phyloP scores from a whole-genome alignment of 1,139 yeast species.

The Eremothecium cymbalariae region DNA sequence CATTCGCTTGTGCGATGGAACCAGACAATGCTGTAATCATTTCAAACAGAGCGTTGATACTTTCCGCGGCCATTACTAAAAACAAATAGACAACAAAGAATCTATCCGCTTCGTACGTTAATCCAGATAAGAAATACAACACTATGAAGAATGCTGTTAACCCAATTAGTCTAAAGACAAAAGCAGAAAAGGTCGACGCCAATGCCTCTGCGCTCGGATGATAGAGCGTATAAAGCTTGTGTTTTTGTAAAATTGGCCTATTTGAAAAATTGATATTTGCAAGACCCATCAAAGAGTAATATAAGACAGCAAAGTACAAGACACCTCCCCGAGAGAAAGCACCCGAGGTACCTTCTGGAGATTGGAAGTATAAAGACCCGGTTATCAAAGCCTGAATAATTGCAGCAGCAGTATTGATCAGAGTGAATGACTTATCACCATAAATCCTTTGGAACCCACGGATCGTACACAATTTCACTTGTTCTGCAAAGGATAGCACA shows the following conservation, averaged over 20 bases:
- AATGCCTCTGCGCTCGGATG: slow-evolving; percentile 55
- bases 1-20: slow-evolving; percentile 43
- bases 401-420: slow-evolving; percentile 42
- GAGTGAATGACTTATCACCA: slow-evolving; percentile 45
- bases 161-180: slow-evolving; percentile 44
- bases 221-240: slow-evolving; percentile 46
- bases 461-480: slow-evolving; percentile 39
- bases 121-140: slow-evolving; percentile 44
- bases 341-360: slow-evolving; percentile 40
- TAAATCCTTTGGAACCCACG: slow-evolving; percentile 46
- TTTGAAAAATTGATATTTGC: slow-evolving; percentile 47
- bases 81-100: slow-evolving; percentile 47
- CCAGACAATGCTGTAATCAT: slow-evolving; percentile 43
- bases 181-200: slow-evolving; percentile 39
- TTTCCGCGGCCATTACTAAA: slow-evolving; percentile 35
- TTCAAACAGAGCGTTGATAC: slow-evolving; percentile 42
- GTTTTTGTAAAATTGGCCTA: slow-evolving; percentile 49
- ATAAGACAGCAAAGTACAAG: slow-evolving; percentile 45
- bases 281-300: slow-evolving; percentile 47
- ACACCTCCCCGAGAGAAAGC: slow-evolving; percentile 55
- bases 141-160: slow-evolving; percentile 40
- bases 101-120: slow-evolving; percentile 45
- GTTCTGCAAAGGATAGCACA: slow-evolving; percentile 40
- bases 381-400: slow-evolving; percentile 43
- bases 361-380: slow-evolving; percentile 39